Evolutionary conservation across 106 monocot genomes (phyloP).

Genomic region (Triglochin maritima): DNA sequence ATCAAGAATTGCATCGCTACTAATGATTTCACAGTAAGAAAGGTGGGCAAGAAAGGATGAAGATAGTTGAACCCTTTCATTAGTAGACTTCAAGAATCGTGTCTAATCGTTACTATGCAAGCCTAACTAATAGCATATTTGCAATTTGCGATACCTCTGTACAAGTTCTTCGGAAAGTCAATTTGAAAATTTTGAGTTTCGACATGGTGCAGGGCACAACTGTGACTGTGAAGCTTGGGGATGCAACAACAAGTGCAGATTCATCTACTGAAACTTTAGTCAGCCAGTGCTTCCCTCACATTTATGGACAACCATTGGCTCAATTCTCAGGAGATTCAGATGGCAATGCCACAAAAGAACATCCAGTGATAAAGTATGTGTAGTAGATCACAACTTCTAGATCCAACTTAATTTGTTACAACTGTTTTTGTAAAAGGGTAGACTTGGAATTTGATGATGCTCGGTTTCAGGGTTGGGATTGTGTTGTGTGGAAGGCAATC

Average conservation of each 20-base stretch:
- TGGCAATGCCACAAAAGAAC: neutral
- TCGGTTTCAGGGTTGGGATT: slow-evolving; percentile 60
- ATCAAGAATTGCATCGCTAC: too few species aligned
- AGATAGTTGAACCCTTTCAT: too few species aligned
- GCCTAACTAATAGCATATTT: neutral
- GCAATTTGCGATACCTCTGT: neutral
- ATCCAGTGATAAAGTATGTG: slow-evolving; percentile 3
- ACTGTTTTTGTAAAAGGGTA: neutral
- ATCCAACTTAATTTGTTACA: neutral
- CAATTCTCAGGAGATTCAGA: slow-evolving; percentile 38
- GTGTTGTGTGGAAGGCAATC: slow-evolving; percentile 85
- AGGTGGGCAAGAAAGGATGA: too few species aligned
- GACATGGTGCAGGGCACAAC: slow-evolving; percentile 39
- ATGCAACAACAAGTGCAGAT: slow-evolving; percentile 46
- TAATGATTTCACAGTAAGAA: too few species aligned
- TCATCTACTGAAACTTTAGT: slow-evolving; percentile 35
- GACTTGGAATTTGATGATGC: neutral
- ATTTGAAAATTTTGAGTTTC: neutral
- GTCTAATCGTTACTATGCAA: too few species aligned
- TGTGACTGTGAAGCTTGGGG: slow-evolving; percentile 77
- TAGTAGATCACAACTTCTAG: neutral
- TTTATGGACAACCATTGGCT: slow-evolving; percentile 62
- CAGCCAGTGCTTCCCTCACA: slow-evolving; percentile 47
- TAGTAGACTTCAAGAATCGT: too few species aligned
- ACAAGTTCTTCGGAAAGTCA: neutral